Base-by-base conservation (phyloP, 192 early-diverging fungal species). In the Lunasporangiospora selenospora region DNA sequence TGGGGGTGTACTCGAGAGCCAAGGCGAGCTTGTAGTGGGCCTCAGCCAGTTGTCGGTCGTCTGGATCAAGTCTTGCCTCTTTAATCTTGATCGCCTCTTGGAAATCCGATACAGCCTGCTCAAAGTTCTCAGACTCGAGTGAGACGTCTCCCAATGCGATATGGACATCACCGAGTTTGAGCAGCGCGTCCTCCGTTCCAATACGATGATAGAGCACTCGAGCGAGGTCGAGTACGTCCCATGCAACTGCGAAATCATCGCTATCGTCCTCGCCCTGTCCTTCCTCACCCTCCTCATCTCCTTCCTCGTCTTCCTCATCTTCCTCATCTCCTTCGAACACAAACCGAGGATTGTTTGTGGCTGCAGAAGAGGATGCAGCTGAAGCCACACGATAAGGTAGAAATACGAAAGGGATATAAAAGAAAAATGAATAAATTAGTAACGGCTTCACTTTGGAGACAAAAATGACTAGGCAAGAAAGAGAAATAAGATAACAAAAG, bases 161-260 rank as follows among this genome's bases (percentile, higher is more conserved):
- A 58, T 88, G 84, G 54, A 93, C 76, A 77, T 91, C 87, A 29
- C 89, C 83, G 58, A 89, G 69, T 62, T 84, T 57, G 32, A 82
- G 47, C 60, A 81, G 64, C 12, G 79, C 62, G 36, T 81, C 78
- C 36, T 83, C 73, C 9, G 60, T 67, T 9, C 70, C 80, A 16
- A 58, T 48, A 21, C 90, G 84, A 46, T 81, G 77, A 44, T 90
- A 93, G 6, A 93, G 89, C 3, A 94, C 79, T 24, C 95, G 88
- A n/a, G 92, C 91, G 23, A 92, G 60, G 54, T 93, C 92, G 41
- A 97, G 78, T 13, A 90, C 85, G 40, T 93, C 88, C 92, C 92
- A 95, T 1, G 95, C 95, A 7, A 89, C 77, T 19, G 83, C 81
- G 21, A 93, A 85, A 64, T 93, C 90, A 46, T 90, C 90, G 50